Evolutionary conservation across 805 yeast species (phyloP).

Genomic region (Candida maesae): DNA sequence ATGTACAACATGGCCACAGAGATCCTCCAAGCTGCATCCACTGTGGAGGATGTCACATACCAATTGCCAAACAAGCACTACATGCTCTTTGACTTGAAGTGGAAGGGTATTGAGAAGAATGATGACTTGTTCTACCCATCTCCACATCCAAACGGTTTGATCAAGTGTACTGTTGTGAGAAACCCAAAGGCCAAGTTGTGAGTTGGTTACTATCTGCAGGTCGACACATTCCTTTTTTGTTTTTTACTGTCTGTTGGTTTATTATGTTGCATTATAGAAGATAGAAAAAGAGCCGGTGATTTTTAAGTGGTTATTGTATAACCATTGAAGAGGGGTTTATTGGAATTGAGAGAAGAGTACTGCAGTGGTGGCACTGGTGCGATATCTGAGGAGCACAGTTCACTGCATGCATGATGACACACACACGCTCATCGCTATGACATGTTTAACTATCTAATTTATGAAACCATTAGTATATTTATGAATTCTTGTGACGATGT

Average conservation of each 20-base stretch:
- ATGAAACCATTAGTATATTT: background rate
- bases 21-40: slow-evolving; percentile 56
- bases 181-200: slow-evolving; percentile 51
- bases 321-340: no score
- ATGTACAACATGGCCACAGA: slow-evolving; percentile 88
- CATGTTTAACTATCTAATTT: slow-evolving; percentile 1
- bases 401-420: no score
- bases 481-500: background rate
- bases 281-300: background rate
- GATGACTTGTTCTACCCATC: slow-evolving; percentile 85
- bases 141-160: slow-evolving; percentile 90
- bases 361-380: no score
- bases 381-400: no score
- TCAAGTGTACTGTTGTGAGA: slow-evolving; percentile 83
- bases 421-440: background rate
- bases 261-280: background rate
- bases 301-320: no score
- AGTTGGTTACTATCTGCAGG: no score
- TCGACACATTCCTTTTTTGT: no score
- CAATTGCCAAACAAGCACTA: slow-evolving; percentile 90
- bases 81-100: slow-evolving; percentile 71
- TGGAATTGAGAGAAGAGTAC: no score
- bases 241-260: no score
- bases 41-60: slow-evolving; percentile 64
- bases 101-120: slow-evolving; percentile 82